Evolutionary conservation across 106 monocot species (phyloP), one percentile per base, ranked within the genome.

Genomic region (Acorus gramineus): DNA sequence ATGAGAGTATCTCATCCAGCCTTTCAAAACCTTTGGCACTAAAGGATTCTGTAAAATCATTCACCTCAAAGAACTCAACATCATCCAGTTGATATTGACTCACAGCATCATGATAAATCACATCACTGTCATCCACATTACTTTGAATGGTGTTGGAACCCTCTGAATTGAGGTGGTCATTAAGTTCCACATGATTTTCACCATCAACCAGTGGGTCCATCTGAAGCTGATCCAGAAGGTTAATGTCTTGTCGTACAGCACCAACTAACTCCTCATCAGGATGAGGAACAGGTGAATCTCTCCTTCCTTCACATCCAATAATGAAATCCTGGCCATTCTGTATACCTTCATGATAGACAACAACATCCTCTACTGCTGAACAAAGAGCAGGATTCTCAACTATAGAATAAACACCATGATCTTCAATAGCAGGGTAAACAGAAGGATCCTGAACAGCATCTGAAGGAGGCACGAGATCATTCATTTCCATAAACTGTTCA

Each of bases 391-490:
- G 66, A 43, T 66, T 71, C 57, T 78, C 74, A 28, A 28, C 28
- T 28, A 1, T 28, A 28, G 28, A 62, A 61, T 76, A 46, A 75
- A 81, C 5, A 67, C 13, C 9, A 51, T 13, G 48, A 28, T 73
- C 53, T 11, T 66, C 69, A 28, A 69, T 73, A 63, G 49, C 8
- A 47, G 43, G 9, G 14, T 63, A 66, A 55, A 7, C 53, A 56
- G 68, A 73, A 49, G 52, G 54, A 61, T 55, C 56, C 28, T 71
- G 63, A 62, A 55, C 58, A 61, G 28, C 56, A 2, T 9, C 7
- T 28, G 28, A 28, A 50, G 57, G 70, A 76, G 67, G 69, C 46
- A 50, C 42, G 55, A 65, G 52, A 60, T 64, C 66, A 69, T 72
- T 59, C 45, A 56, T 11, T 13, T 68, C 60, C 67, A 76, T 10